Evolutionary conservation across 75 land plant species (phyloP).

Genomic region (Sequoiadendron giganteum): DNA sequence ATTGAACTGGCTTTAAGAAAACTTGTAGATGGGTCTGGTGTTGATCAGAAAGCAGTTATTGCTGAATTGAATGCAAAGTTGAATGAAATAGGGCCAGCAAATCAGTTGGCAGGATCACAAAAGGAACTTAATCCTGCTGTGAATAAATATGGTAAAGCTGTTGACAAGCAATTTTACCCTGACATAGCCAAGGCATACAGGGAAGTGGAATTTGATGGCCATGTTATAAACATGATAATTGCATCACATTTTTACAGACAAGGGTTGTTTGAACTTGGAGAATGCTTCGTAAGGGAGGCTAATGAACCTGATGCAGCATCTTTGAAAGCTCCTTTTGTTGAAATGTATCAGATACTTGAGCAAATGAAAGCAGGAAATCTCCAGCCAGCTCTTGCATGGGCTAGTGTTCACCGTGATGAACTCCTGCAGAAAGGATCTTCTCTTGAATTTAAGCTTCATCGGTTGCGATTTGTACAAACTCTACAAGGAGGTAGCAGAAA

Average conservation of each 20-base stretch:
- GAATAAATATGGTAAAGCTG: conserved; percentile 68
- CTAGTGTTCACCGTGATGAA: conserved; percentile 36
- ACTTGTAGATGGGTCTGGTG: conserved; percentile 22
- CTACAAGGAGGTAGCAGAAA: conserved; percentile 44
- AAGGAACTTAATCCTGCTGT: conserved; percentile 75
- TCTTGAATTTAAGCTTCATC: conserved; percentile 80
- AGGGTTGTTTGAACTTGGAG: conserved; percentile 87
- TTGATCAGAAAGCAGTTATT: conserved; percentile 34
- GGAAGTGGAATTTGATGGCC: conserved; percentile 72
- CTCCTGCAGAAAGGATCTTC: conserved; percentile 62
- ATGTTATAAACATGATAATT: conserved; percentile 69
- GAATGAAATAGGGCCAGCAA: conserved; percentile 51
- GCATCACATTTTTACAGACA: conserved; percentile 77
- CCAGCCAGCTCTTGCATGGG: conserved; percentile 85
- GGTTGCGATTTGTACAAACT: conserved; percentile 78
- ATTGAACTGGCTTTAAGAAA: conserved; percentile 54
- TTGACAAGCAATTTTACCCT: conserved; percentile 68
- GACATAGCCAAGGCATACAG: conserved; percentile 87
- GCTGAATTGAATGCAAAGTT: conserved; percentile 61
- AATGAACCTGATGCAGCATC: conserved; percentile 42
- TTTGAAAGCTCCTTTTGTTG: conserved; percentile 64
- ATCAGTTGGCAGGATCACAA: conserved; percentile 64
- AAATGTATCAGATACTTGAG: conserved; percentile 70
- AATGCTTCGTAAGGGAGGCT: conserved; percentile 71
- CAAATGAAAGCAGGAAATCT: conserved; percentile 62